phyloP scores from a whole-genome alignment of 2,329 filamentous ascomycete species.

The Cordyceps pruinosa region DNA sequence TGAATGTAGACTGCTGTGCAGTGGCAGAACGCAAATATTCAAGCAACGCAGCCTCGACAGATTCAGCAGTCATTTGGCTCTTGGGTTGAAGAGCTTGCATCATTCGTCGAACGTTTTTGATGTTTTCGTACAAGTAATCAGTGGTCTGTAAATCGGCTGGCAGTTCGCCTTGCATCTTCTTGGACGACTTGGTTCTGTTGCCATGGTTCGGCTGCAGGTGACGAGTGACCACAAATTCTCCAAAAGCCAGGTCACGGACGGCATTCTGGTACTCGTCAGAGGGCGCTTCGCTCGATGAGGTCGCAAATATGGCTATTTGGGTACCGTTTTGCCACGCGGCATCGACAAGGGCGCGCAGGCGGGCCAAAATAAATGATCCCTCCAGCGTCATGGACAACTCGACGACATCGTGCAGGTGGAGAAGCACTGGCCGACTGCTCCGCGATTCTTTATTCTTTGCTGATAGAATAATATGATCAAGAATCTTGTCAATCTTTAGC shows the following conservation, averaged over 20 bases:
- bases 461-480: slow-evolving; percentile 50
- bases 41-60: neutral
- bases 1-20: slow-evolving; percentile 23
- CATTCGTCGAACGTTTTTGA: slow-evolving; percentile 42
- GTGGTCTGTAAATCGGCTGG: slow-evolving; percentile 24
- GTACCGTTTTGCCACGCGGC: slow-evolving; percentile 64
- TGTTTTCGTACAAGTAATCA: slow-evolving; percentile 39
- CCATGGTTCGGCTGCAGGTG: slow-evolving; percentile 26
- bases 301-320: slow-evolving; percentile 73
- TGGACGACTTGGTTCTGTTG: slow-evolving; percentile 13
- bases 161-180: neutral
- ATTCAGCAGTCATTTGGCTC: neutral
- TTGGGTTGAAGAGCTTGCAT: slow-evolving; percentile 30
- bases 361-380: slow-evolving; percentile 61
- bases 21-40: slow-evolving; percentile 20
- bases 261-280: slow-evolving; percentile 35
- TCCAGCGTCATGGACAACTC: slow-evolving; percentile 65
- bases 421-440: slow-evolving; percentile 50
- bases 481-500: slow-evolving; percentile 50
- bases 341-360: slow-evolving; percentile 65
- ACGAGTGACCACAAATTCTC: slow-evolving; percentile 35
- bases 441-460: slow-evolving; percentile 30
- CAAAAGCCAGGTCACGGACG: slow-evolving; percentile 32
- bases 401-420: slow-evolving; percentile 75
- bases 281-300: slow-evolving; percentile 52